phyloP scores from a whole-genome alignment of 2,329 filamentous ascomycete species.

The Stagonosporopsis cucurbitacearum region DNA sequence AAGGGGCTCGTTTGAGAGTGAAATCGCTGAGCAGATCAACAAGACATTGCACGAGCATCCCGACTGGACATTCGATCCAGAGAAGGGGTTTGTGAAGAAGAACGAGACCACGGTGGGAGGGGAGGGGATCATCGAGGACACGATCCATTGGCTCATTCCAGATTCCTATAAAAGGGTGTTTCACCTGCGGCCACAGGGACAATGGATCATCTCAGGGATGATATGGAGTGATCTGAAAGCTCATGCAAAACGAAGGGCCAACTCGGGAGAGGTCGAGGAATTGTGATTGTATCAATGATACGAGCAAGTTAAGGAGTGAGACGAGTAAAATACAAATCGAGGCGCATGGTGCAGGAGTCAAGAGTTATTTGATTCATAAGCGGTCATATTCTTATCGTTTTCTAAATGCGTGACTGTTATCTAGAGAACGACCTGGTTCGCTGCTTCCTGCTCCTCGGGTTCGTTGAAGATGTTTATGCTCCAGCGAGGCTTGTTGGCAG shows the following conservation, averaged over 20 bases:
- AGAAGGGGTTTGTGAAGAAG: slow-evolving; percentile 34
- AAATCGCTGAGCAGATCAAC: slow-evolving; percentile 32
- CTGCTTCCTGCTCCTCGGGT: slow-evolving; percentile 40
- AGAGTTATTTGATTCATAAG: no score
- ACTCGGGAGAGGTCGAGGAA: slow-evolving; percentile 8
- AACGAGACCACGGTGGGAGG: slow-evolving; percentile 8
- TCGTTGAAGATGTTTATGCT: slow-evolving; percentile 38
- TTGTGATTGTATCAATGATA: background rate
- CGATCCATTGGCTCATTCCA: slow-evolving; percentile 39
- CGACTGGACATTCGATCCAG: slow-evolving; percentile 34
- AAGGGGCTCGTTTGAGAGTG: slow-evolving; percentile 33
- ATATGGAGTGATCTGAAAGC: slow-evolving; percentile 29
- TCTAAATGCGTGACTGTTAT: background rate
- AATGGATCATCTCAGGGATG: slow-evolving; percentile 32
- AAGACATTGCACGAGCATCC: slow-evolving; percentile 36
- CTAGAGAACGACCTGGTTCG: slow-evolving; percentile 28
- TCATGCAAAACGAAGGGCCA: background rate
- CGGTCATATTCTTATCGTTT: background rate
- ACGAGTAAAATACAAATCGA: no score
- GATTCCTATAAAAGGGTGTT: slow-evolving; percentile 43
- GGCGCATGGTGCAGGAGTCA: background rate
- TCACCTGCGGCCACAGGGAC: slow-evolving; percentile 35
- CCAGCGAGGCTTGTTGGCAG: slow-evolving; percentile 52
- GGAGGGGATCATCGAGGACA: slow-evolving; percentile 28
- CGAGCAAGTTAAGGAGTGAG: background rate